These are phyloP conservation scores for Coix lacrymajobi DNA, from an alignment of 176 grass and related monocot species.

Conservation along the genomic window DNA sequence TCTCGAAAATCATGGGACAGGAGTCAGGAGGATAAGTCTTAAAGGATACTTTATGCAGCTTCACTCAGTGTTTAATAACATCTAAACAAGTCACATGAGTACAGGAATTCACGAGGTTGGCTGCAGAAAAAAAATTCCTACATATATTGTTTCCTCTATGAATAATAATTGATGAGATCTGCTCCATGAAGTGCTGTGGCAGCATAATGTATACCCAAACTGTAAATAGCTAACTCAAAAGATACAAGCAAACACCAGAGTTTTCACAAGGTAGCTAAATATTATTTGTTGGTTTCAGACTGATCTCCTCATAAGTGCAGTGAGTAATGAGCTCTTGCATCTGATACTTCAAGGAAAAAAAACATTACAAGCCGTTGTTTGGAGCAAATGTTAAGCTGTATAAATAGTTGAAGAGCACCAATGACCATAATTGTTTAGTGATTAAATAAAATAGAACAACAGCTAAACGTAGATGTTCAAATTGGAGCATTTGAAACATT, in stretches of 20 bases:
- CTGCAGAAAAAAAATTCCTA: neutral
- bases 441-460: neutral
- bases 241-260: neutral
- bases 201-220: neutral
- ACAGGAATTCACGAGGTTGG: neutral
- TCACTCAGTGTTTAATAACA: neutral
- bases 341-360: neutral
- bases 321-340: neutral
- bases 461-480: neutral
- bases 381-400: constrained; percentile 2
- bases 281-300: neutral
- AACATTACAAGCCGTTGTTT: neutral
- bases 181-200: neutral
- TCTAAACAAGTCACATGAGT: neutral
- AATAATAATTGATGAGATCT: neutral
- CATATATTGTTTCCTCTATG: neutral
- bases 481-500: neutral
- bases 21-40: neutral
- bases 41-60: neutral
- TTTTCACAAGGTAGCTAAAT: neutral
- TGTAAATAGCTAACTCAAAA: neutral
- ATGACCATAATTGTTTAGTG: neutral
- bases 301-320: neutral
- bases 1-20: neutral
- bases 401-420: neutral